Evolutionary conservation across 495 filamentous ascomycete genomes (phyloP), one percentile per base, ranked within the genome.

Genomic region (Polyplosphaeria fusca): DNA sequence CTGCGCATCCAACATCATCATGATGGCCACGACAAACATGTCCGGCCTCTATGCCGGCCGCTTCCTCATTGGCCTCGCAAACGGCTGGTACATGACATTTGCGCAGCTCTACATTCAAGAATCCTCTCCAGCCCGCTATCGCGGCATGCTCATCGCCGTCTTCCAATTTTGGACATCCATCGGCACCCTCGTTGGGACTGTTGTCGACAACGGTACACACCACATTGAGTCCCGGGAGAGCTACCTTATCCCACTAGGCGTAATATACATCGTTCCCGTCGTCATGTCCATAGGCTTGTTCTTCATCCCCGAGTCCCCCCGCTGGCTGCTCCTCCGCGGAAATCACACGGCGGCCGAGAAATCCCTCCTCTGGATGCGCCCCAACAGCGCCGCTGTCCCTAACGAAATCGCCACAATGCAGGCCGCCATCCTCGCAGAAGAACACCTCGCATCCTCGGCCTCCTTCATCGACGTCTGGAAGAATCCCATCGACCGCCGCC

Each of bases 281-380:
- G 65, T 86, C 56, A 52, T 84, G 40, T 65, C 71, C 20, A 63
- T 75, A 27, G 76, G 73, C 11, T 60, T 86, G 9, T 69, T 83
- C 61, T 82, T 86, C 67, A 77, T 86, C 37, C 82, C 83, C 7
- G 83, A 86, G 59, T 80, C 78, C 4, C 83, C 83, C 0, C 77
- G 83, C 32, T 86, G 83, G 82, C 70, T 86, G 26, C 71, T 83
- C 32, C 73, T 75, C 40, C 68, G 74, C 37, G 74, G 76, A 5
- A 71, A 71, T 37, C 50, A 70, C n/a, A 78, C 77, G 3, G 68
- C 79, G 45, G 83, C 79, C 19, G 68, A 67, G 46, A 73, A 69
- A 54, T 63, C 77, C 0, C 71, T 83, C 39, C 52, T 54, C 18
- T 76, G 74, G 67, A 68, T 80, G 40, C 63, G 79, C 20, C 78